phyloP scores from a whole-genome alignment of 2,329 filamentous ascomycete species.

The Aspergillus costaricaensis region DNA sequence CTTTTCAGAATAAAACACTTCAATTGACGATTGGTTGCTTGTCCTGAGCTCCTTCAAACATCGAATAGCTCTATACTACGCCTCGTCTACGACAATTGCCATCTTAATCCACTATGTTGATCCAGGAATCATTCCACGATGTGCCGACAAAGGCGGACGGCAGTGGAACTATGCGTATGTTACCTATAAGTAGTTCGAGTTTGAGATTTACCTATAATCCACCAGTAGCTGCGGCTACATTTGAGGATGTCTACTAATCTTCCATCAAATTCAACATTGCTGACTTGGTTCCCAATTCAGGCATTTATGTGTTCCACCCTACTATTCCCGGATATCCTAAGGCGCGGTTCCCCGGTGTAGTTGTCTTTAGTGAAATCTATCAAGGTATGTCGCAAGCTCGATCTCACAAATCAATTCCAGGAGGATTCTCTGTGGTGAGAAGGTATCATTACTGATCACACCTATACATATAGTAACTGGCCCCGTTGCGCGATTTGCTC shows the following conservation, averaged over 20 bases:
- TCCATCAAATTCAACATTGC: not conserved
- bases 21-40: not conserved
- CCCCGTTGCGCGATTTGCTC: slow-evolving; percentile 82
- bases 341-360: slow-evolving; percentile 85
- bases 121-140: slow-evolving; percentile 40
- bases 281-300: slow-evolving; percentile 47
- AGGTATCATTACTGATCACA: not conserved
- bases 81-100: not conserved
- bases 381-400: slow-evolving; percentile 64
- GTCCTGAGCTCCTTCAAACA: not conserved
- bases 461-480: slow-evolving; percentile 68
- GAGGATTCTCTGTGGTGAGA: no score
- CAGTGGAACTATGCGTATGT: slow-evolving; percentile 42
- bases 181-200: not conserved
- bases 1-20: not conserved
- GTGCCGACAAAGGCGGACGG: slow-evolving; percentile 43
- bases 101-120: slow-evolving; percentile 32
- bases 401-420: no score
- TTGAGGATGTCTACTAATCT: no score
- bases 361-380: slow-evolving; percentile 92
- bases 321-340: slow-evolving; percentile 81
- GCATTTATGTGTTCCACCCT: slow-evolving; percentile 87
- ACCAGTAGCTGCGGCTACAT: no score
- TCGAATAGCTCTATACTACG: no score
- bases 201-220: no score